Percentiles rank a stretch among this genome's conserved stretches.
Evolutionary conservation across 306 rosid species (phyloP).

Genomic region (Casuarina cunninghamiana): DNA sequence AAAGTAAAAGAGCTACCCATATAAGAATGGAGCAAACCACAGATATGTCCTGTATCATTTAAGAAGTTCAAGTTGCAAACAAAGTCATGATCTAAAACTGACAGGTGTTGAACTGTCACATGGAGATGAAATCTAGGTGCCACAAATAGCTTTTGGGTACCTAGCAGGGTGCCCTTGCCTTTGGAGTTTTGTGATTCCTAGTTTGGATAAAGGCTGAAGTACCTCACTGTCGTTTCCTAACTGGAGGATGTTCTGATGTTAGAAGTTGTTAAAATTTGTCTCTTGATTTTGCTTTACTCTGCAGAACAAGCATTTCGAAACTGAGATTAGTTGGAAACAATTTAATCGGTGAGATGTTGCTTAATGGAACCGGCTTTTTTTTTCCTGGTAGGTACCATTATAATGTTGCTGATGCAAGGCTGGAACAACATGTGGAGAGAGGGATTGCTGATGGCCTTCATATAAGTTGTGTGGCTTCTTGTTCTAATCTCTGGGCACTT

Average conservation of each 20-base stretch:
- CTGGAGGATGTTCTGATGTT: neutral
- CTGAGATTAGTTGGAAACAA: constrained; percentile 10
- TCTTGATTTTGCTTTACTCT: constrained; percentile 16
- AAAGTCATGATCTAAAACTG: neutral
- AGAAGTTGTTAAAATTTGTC: neutral
- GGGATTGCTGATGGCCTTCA: constrained; percentile 94
- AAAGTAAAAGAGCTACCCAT: neutral
- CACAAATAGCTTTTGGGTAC: neutral
- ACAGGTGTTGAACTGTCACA: neutral
- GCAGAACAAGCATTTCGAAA: constrained; percentile 1
- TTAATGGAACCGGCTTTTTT: constrained; percentile 11
- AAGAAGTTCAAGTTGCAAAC: neutral
- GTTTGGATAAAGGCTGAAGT: neutral
- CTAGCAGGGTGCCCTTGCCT: neutral
- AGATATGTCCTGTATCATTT: neutral
- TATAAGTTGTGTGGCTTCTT: constrained; percentile 87
- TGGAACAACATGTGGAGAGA: constrained; percentile 88
- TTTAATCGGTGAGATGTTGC: constrained; percentile 7
- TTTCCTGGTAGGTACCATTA: constrained; percentile 70
- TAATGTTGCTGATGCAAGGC: constrained; percentile 79
- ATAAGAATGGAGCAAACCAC: too few species aligned
- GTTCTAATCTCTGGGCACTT: constrained; percentile 95
- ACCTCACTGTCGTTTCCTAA: neutral
- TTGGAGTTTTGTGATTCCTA: neutral
- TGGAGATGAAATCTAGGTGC: neutral